Conservation (phyloP, 2,329 filamentous ascomycete genomes). For the Alternaria angustiovoidea region DNA sequence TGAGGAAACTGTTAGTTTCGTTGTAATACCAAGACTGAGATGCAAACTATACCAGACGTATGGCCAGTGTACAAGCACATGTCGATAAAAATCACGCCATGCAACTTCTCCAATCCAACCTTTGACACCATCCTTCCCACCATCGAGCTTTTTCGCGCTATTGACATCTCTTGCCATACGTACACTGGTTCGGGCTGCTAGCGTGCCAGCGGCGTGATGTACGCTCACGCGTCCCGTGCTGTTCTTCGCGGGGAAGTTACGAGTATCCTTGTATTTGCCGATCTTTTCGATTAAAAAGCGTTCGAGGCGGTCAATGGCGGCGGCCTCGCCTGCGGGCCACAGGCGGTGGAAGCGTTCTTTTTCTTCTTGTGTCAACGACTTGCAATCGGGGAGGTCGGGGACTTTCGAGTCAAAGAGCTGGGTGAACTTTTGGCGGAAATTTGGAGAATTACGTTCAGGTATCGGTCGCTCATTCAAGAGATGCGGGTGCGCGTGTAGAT, state of each 20-base stretch:
- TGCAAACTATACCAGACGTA: slow-evolving; percentile 70
- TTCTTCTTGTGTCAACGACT: slow-evolving; percentile 59
- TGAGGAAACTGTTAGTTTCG: slow-evolving; percentile 15
- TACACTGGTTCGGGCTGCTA: slow-evolving; percentile 56
- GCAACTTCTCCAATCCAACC: slow-evolving; percentile 62
- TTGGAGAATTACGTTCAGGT: slow-evolving; percentile 64
- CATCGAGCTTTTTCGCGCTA: slow-evolving; percentile 62
- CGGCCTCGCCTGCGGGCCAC: slow-evolving; percentile 57
- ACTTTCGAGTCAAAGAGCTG: slow-evolving; percentile 44
- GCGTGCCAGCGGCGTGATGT: slow-evolving; percentile 56
- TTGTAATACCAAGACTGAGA: neutral
- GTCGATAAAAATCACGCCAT: slow-evolving; percentile 62
- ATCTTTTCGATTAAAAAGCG: slow-evolving; percentile 58
- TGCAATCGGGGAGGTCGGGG: slow-evolving; percentile 65
- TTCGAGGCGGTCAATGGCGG: slow-evolving; percentile 52
- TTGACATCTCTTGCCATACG: slow-evolving; percentile 61
- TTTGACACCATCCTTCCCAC: slow-evolving; percentile 52
- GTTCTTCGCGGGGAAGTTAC: slow-evolving; percentile 54
- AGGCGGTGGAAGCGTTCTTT: slow-evolving; percentile 51
- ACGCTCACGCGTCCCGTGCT: slow-evolving; percentile 53
- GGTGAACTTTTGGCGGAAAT: slow-evolving; percentile 58
- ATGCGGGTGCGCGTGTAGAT: slow-evolving; percentile 74
- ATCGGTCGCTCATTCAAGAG: slow-evolving; percentile 69
- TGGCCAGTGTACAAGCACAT: slow-evolving; percentile 83
- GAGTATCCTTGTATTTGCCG: slow-evolving; percentile 50